phyloP scores from a whole-genome alignment of 2,329 filamentous ascomycete species.

The Coniochaeta sp. region DNA sequence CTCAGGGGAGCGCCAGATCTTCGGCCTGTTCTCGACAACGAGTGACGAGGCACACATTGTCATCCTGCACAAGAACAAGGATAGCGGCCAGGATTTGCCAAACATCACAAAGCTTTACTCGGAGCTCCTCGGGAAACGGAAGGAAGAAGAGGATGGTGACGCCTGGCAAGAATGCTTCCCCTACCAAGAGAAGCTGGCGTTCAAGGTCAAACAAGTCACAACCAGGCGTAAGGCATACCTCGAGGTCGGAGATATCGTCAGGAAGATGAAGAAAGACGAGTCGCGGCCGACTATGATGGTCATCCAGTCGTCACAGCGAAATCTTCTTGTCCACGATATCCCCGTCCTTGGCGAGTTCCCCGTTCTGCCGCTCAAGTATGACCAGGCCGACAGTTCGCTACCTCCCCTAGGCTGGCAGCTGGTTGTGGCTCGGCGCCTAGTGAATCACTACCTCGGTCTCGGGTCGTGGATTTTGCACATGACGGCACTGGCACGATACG shows the following conservation, averaged over 20 bases:
- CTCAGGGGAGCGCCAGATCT: conserved; percentile 85
- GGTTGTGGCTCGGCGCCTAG: conserved; percentile 76
- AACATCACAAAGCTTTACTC: conserved; percentile 85
- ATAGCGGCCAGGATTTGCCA: conserved; percentile 72
- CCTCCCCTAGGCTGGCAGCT: conserved; percentile 92
- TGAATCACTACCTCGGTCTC: conserved; percentile 87
- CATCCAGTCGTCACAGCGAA: conserved; percentile 81
- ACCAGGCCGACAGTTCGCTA: conserved; percentile 76
- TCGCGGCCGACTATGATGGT: conserved; percentile 73
- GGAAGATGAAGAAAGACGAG: conserved; percentile 85
- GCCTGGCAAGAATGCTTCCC: conserved; percentile 75
- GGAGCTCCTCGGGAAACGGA: conserved; percentile 61
- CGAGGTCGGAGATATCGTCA: conserved; percentile 80
- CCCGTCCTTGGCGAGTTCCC: conserved; percentile 80
- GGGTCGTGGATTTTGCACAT: conserved; percentile 88
- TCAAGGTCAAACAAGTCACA: conserved; percentile 81
- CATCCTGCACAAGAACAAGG: conserved; percentile 75
- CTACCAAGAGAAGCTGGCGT: conserved; percentile 79
- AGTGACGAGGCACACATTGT: conserved; percentile 76
- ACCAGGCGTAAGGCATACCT: conserved; percentile 84
- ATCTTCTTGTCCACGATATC: conserved; percentile 75
- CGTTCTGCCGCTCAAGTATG: conserved; percentile 69
- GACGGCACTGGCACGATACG: conserved; percentile 80
- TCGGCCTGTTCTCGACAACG: conserved; percentile 83
- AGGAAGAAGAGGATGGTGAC: conserved; percentile 58